These are phyloP conservation scores for Scenedesmus sp. DNA, from an alignment of 163 green algal species.

Conservation along the genomic window DNA sequence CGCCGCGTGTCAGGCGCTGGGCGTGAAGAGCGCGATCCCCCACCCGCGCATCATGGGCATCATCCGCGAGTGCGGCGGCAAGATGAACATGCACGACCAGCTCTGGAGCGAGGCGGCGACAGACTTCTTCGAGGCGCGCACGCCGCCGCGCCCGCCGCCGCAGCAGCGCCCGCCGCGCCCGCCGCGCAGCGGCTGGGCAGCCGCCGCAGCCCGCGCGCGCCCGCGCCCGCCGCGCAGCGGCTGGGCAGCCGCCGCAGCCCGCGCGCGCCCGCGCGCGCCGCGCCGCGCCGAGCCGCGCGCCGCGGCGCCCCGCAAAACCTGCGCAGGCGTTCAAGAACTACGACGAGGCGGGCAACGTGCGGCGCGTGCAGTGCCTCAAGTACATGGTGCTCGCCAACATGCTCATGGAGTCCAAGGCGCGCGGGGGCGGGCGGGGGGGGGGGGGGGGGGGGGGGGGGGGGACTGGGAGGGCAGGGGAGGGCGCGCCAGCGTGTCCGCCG, in stretches of 20 bases:
- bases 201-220: too few species aligned
- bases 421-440: too few species aligned
- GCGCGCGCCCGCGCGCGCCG: neutral
- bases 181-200: neutral
- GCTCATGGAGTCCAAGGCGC: conserved; percentile 94
- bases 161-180: neutral
- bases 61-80: conserved; percentile 97
- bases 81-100: conserved; percentile 97
- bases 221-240: neutral
- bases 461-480: too few species aligned
- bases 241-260: neutral
- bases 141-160: too few species aligned
- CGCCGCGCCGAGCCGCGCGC: neutral
- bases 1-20: conserved; percentile 73
- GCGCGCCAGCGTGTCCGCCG: too few species aligned
- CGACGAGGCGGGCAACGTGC: conserved; percentile 91
- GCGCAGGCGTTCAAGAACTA: conserved; percentile 97
- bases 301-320: too few species aligned
- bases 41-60: conserved; percentile 98
- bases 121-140: conserved; percentile 97
- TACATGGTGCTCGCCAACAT: conserved; percentile 98
- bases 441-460: too few species aligned
- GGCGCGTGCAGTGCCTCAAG: conserved; percentile 94
- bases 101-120: conserved; percentile 90
- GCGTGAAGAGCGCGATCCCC: conserved; percentile 94